Percentiles rank a stretch among this genome's conserved stretches.
Conservation (phyloP, 768 basidiomycete species). For the Boletus huronensis region DNA sequence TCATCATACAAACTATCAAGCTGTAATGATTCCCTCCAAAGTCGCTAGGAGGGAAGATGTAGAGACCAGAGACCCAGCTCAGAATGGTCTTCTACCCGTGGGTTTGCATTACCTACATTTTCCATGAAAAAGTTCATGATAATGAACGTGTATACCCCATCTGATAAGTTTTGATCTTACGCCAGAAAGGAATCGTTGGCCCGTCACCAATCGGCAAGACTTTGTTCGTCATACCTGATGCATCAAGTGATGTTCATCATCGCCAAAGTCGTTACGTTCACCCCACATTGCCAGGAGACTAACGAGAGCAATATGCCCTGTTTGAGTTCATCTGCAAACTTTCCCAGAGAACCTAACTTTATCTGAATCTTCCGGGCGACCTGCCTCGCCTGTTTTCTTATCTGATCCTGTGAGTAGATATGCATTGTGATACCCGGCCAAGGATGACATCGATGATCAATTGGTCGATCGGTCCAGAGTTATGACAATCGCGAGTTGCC, state of each 20-base stretch:
- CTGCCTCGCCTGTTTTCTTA: neutral
- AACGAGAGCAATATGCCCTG: neutral
- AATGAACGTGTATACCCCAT: constrained; percentile 7
- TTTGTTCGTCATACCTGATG: neutral
- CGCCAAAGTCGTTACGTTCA: constrained; percentile 2
- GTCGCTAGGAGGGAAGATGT: constrained; percentile 1
- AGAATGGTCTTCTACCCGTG: constrained; percentile 6
- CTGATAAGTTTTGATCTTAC: neutral
- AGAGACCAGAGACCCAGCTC: constrained; percentile 5
- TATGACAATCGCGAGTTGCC: no score
- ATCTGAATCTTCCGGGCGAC: neutral
- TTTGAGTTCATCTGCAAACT: neutral
- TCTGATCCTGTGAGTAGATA: neutral
- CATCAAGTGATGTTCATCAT: neutral
- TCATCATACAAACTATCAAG: constrained; percentile 14
- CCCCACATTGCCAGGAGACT: no score
- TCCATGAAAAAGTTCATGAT: constrained; percentile 2
- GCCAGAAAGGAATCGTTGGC: neutral
- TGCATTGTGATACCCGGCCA: neutral
- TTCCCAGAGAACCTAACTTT: neutral
- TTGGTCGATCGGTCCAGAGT: no score
- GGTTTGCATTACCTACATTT: constrained; percentile 1
- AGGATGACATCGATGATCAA: no score
- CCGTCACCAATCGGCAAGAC: neutral
- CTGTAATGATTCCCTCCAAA: constrained; percentile 11